Evolutionary conservation across 2,329 filamentous ascomycete genomes (phyloP).

Genomic region (Blastomyces parvus): DNA sequence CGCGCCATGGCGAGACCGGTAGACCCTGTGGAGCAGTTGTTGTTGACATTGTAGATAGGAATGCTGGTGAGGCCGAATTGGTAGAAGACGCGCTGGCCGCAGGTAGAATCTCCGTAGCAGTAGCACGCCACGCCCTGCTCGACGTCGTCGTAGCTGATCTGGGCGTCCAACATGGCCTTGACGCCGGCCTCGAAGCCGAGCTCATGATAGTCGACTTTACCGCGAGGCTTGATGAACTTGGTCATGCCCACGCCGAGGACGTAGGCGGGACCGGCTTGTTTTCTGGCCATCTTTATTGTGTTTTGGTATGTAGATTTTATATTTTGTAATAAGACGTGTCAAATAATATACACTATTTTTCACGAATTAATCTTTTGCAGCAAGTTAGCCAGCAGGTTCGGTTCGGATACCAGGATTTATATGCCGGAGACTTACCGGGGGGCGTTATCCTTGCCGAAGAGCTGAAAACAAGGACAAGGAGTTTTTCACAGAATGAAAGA

Average conservation of each 20-base stretch:
- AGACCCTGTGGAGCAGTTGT: constrained; percentile 95
- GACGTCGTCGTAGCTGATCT: constrained; percentile 94
- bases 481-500: neutral
- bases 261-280: constrained; percentile 54
- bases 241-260: constrained; percentile 97
- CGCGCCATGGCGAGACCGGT: constrained; percentile 80
- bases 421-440: neutral
- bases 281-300: constrained; percentile 41
- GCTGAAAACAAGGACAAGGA: neutral
- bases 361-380: neutral
- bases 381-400: neutral
- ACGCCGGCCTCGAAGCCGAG: constrained; percentile 86
- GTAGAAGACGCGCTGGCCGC: constrained; percentile 94
- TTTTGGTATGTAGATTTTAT: constrained; percentile 26
- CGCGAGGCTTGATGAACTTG: constrained; percentile 95
- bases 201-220: constrained; percentile 90
- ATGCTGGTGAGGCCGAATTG: constrained; percentile 97
- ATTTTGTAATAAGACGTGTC: neutral
- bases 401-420: neutral
- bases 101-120: constrained; percentile 92
- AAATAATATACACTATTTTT: neutral
- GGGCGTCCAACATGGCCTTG: constrained; percentile 65
- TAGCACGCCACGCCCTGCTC: constrained; percentile 95
- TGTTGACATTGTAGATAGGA: constrained; percentile 96
- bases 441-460: neutral